Evolutionary conservation across 345 rosid species (phyloP), one percentile per base, ranked within the genome.

Genomic region (Rubroshorea leprosula): DNA sequence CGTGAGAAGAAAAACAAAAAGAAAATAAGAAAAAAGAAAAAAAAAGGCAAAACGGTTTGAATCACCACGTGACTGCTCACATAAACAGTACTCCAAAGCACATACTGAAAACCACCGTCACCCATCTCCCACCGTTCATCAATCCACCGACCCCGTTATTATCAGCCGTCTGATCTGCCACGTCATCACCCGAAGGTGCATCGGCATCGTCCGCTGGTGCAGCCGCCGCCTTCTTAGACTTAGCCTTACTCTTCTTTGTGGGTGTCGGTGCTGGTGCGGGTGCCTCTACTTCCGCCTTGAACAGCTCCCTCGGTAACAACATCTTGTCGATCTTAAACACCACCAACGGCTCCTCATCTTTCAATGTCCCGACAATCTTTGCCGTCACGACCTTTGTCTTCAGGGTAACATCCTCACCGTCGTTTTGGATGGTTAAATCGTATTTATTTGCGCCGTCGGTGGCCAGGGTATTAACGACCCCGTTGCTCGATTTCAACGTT

Each of bases 381-480:
- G 89, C 83, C 13, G 97, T 86, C 20, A 61, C 63, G 20, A 82
- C 78, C 21, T 69, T 83, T 0, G 96, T 82, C 79, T 84, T 71
- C 48, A 93, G 62, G 43, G 84, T 84, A 61, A 93, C 87, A 0
- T 72, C 82, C 35, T 85, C 91, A 1, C 89, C 91, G 58, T 79
- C 88, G 27, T 78, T 84, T 68, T 87, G 91, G 31, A 93, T 82
- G 0, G 87, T 82, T 76, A 86, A 80, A 61, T 86, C 97, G 49
- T 50, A 93, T 72, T 80, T 86, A 57, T 66, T 85, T 3, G 86
- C 65, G 19, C 91, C 91, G 66, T 93, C 87, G 2, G 99, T 93
- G n/a, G 99, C 96, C 39, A 93, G 49, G 5, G 99, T 93, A 84
- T 84, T 89, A 65, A 83, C 69, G 29, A 71, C 46, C 16, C 98